Base-by-base conservation (phyloP, 1,139 yeast genomes). In the Debaryomyces fabryi region DNA sequence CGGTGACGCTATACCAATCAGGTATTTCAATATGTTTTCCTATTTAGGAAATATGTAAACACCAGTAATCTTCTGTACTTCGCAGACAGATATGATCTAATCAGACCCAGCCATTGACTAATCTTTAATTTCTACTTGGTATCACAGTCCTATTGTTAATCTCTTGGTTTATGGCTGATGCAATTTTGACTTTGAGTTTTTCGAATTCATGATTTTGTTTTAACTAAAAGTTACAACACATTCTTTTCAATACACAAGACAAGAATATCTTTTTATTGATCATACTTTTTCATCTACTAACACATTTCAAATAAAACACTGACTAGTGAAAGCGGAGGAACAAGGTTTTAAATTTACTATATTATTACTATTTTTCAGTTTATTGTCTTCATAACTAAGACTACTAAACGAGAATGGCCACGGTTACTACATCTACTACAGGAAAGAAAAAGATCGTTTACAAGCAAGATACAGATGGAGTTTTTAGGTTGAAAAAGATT, bases 381-480 rank as follows among this genome's bases (percentile, higher is more conserved):
- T 15, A 32, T 32, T 15, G 10, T 32, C 20, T 16, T 32, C 21
- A 32, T 16, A 32, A 7, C 16, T 27, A 27, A 12, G 13, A 15
- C 35, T 35, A 35, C 15, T 35, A 35, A 4, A 15, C 37, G 32
- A 34, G 10, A n/a, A 49, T 49, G 52, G 52, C 50, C 21, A 48
- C 53, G n/a, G 18, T 29, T 8, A 49, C 57, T 15, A 47, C 60
- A 9, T 56, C 58, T 10, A 43, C 54, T 10, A 54, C 58, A 12
- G 48, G 50, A 9, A 53, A 52, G 27, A 69, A 67, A 53, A 71
- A 69, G 50, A 56, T 72, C 24, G 69, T 72, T 7, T 73, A 73
- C 54, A 68, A 68, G 49, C 76, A 71, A 52, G 76, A 69, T 50
- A 67, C 74, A 8, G 78, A 73, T 53, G 78, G 78, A 3, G 75